Evolutionary conservation across 2,329 filamentous ascomycete species (phyloP).

Genomic region (Chalaropsis thielavioides): DNA sequence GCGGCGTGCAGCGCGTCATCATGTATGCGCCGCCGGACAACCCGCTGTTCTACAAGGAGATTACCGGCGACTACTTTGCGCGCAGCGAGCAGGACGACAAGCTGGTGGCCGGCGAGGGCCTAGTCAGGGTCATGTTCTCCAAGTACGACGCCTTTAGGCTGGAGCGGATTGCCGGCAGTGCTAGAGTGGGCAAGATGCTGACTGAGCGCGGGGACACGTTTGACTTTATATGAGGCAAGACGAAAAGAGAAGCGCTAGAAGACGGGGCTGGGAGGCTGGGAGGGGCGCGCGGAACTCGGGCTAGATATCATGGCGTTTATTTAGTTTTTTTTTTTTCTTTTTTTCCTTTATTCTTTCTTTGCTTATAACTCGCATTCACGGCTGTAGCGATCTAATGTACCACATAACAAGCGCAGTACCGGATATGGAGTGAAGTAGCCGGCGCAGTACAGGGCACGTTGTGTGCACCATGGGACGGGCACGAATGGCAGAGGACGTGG

Average conservation of each 20-base stretch:
- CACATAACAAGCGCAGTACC: no score
- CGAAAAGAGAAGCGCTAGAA: conserved; percentile 21
- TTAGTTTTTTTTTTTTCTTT: no score
- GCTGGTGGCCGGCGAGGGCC: conserved; percentile 44
- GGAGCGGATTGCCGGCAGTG: conserved; percentile 72
- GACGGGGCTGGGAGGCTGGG: not conserved
- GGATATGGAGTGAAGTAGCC: no score
- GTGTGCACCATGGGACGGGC: no score
- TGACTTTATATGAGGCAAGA: conserved; percentile 59
- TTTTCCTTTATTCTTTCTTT: not conserved
- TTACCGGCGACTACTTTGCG: conserved; percentile 52
- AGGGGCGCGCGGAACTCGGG: not conserved
- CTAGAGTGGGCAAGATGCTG: conserved; percentile 72
- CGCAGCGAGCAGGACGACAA: conserved; percentile 42
- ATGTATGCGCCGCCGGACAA: conserved; percentile 89
- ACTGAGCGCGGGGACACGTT: conserved; percentile 77
- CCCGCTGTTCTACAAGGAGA: conserved; percentile 63
- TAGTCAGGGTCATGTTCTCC: conserved; percentile 55
- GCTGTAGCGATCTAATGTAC: conserved; percentile 1
- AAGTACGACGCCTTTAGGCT: conserved; percentile 81
- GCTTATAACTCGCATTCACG: not conserved
- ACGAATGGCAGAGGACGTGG: no score
- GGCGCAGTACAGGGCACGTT: no score
- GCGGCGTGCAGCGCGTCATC: conserved; percentile 69
- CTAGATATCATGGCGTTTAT: not conserved